Conservation (phyloP, 371 early-diverging fungal species). For the Umbelopsis sp. region DNA sequence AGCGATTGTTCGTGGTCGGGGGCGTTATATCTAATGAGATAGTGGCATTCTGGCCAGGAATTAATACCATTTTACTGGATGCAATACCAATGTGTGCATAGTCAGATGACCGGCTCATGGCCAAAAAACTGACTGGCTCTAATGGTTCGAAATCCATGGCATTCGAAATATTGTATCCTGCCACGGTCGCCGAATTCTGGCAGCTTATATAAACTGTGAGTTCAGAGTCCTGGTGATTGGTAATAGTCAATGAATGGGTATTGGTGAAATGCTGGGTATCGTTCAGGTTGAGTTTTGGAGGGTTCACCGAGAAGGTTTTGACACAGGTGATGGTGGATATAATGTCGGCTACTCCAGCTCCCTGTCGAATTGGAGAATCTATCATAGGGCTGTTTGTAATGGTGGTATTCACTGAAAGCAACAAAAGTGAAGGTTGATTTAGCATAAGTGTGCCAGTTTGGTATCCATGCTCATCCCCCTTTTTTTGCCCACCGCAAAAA, state of each 20-base stretch:
- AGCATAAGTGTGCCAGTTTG: no score
- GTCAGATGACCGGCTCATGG: constrained; percentile 21
- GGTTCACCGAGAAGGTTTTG: constrained; percentile 51
- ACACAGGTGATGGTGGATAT: constrained; percentile 55
- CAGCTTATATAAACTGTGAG: constrained; percentile 45
- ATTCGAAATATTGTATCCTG: constrained; percentile 28
- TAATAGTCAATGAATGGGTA: constrained; percentile 48
- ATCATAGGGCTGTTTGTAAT: background rate
- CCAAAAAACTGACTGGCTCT: constrained; percentile 24
- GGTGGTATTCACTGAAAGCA: constrained; percentile 20
- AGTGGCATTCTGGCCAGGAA: constrained; percentile 37
- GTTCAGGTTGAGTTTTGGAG: constrained; percentile 67
- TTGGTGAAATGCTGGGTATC: constrained; percentile 52
- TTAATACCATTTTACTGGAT: constrained; percentile 28
- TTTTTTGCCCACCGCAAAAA: no score
- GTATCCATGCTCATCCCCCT: no score
- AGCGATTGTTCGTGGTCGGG: constrained; percentile 30
- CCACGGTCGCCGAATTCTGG: constrained; percentile 40
- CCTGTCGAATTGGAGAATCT: constrained; percentile 59
- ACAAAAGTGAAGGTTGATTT: background rate
- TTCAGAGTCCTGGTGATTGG: constrained; percentile 50
- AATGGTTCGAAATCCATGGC: constrained; percentile 20
- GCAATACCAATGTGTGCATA: constrained; percentile 32
- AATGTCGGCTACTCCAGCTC: constrained; percentile 74
- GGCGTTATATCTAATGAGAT: constrained; percentile 44